Evolutionary conservation across 1,284 basidiomycete genomes (phyloP).

Genomic region (Austropuccinia psidii): DNA sequence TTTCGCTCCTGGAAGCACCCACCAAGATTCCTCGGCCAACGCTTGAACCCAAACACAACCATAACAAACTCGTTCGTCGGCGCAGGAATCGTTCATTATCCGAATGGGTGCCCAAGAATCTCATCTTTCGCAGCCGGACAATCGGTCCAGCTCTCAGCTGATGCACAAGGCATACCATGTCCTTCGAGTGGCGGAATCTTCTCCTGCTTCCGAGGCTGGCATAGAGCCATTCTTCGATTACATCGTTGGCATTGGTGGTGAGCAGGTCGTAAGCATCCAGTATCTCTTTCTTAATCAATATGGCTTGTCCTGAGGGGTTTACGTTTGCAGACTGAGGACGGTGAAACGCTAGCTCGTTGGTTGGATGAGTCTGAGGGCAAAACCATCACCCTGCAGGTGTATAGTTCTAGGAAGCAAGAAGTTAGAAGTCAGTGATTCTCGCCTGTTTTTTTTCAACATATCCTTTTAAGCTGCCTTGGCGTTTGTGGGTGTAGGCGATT

Average conservation of each 20-base stretch:
- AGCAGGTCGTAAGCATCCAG: conserved; percentile 29
- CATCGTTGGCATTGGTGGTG: conserved; percentile 76
- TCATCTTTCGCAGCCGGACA: not conserved
- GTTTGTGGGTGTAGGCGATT: conserved; percentile 12
- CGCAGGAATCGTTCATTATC: too few relatives aligned
- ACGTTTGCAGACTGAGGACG: conserved; percentile 40
- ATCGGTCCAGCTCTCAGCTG: not conserved
- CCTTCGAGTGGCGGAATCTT: conserved; percentile 47
- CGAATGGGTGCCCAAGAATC: conserved; percentile 38
- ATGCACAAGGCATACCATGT: conserved; percentile 44
- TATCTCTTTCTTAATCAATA: not conserved
- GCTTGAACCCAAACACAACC: too few relatives aligned
- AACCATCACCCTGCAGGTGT: conserved; percentile 69
- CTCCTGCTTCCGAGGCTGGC: conserved; percentile 59
- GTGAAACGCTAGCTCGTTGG: conserved; percentile 41
- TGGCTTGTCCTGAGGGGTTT: not conserved
- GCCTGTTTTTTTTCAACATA: not conserved
- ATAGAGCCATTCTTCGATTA: conserved; percentile 98
- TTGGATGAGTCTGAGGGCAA: conserved; percentile 81
- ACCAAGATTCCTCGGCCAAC: too few relatives aligned
- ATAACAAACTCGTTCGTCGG: too few relatives aligned
- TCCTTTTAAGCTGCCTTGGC: not conserved
- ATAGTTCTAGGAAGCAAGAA: conserved; percentile 78
- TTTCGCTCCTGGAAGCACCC: too few relatives aligned
- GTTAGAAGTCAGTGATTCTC: conserved; percentile 61